Conservation (phyloP, 176 grass and related monocot species). For the Zea luxurians region DNA sequence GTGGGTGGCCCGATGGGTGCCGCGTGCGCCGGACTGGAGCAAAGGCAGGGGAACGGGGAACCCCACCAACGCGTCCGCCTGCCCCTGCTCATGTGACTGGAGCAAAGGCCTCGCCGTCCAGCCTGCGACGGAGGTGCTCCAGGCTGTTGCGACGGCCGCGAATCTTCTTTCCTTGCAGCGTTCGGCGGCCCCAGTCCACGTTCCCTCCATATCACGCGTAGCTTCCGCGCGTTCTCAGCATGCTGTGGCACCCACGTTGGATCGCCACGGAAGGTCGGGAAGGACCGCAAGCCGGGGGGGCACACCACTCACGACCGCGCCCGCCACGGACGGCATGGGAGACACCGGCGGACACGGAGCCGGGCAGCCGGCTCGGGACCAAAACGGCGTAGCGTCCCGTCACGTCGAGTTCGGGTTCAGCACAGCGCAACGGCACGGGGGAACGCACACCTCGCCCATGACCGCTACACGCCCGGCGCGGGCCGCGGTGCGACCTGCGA, state of each 20-base stretch:
- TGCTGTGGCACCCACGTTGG: neutral
- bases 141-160: too few species aligned
- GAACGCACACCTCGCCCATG: slow-evolving; percentile 8
- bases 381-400: slow-evolving; percentile 7
- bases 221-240: too few species aligned
- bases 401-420: neutral
- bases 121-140: neutral
- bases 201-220: too few species aligned
- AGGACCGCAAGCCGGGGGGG: neutral
- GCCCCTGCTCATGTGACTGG: neutral
- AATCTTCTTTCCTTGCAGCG: too few species aligned
- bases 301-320: neutral
- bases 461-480: slow-evolving; percentile 12
- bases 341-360: neutral
- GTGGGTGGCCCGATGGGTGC: neutral
- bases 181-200: too few species aligned
- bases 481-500: slow-evolving; percentile 18
- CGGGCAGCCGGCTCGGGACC: neutral
- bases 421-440: neutral
- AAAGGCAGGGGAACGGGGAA: neutral
- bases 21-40: neutral
- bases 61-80: slow-evolving; percentile 14
- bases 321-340: neutral
- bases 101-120: neutral
- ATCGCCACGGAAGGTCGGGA: neutral